Base-by-base conservation (phyloP, 495 filamentous ascomycete genomes). In the Jackrogersella minutella region DNA sequence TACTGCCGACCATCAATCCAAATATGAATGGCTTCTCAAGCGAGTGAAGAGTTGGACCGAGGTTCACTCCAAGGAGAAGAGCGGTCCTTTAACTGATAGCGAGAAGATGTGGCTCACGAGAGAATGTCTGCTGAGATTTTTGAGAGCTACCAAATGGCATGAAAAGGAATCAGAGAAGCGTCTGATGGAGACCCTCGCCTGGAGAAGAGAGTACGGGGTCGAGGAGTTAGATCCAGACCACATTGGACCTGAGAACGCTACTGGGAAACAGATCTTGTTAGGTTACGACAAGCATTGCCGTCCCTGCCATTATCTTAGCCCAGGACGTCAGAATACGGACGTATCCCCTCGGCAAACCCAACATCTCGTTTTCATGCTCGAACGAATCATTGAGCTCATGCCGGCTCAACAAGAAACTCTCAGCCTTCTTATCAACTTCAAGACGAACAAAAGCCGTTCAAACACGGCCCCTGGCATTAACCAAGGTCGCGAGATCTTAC, bases 311-410 rank as follows among this genome's bases (percentile, higher is more conserved):
- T 97, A 97, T 76, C 84, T 98, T 28, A 87, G 90, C 62, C 95
- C 95, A 4, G 90, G 87, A 21, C 88, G 89, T 46, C 95, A 99
- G 76, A 99, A 99, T 77, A 99, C 95, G 2, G 85, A 93, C 67
- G 86, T 86, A n/a, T 90, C 87, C 58, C 90, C 93, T n/a, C 86
- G 92, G 71, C 95, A 99, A 76, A 85, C 97, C 21, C 87, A 99
- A 74, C 93, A 97, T 74, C 83, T 99, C 41, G 93, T 97, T 37
- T 99, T 86, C 76, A 97, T 97, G 92, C 78, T 99, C 40, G 95
- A 99, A 81, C 86, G 92, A 21, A 86, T 90, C 16, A 87, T 97
- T 68, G 93, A 97, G 59, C 74, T 97, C 30, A 93, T 96, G 88
- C 86, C 88, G 0, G 85, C 95, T 1, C 88, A 89, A 9, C 91